Evolutionary conservation across 2,329 filamentous ascomycete genomes (phyloP), one percentile per base, ranked within the genome.

Genomic region (Didymosphaeria variabile): DNA sequence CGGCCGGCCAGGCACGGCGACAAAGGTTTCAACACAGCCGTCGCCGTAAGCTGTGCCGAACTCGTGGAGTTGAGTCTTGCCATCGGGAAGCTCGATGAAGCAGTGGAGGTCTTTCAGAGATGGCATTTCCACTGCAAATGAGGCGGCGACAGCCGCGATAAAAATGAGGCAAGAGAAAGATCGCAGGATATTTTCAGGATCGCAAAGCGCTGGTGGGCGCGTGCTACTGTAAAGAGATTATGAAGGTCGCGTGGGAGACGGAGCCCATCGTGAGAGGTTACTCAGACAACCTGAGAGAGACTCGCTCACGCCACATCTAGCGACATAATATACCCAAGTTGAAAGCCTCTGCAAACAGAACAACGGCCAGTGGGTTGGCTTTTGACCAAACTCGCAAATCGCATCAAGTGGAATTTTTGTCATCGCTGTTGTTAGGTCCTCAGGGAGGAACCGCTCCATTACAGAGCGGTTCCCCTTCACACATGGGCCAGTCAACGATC

Each of bases 31-130:
- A 38, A 87, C 85, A 52, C 77, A 73, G 21, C 83, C 82, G 71
- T 87, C 84, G 29, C 78, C 79, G 65, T 87, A 87, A 17, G 68
- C 68, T 15, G 81, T 82, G 36, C 77, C 79, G 64, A 84, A 83
- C 72, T 87, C 85, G 55, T 78, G 79, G 42, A 87, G 76, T 13
- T 61, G 59, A 26, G 64, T 50, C 42, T 79, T 75, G n/a, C 76
- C 75, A n/a, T 76, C 70, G 8, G 79, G 75, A 54, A 84, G 79
- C 76, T 86, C 81, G 45, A 87, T 79, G 40, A 78, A 79, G 78
- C 85, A 87, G 21, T 70, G 79, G 34, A 87, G 76, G 34, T 85
- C 80, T 67, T 83, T 85, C 60, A 86, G 80, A 5, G 77, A 80
- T 8, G 85, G 85, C 85, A 87, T 87, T 0, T 23, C 42, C 42